Conservation (phyloP, 2,329 filamentous ascomycete genomes). For the Ophiostoma sp. region DNA sequence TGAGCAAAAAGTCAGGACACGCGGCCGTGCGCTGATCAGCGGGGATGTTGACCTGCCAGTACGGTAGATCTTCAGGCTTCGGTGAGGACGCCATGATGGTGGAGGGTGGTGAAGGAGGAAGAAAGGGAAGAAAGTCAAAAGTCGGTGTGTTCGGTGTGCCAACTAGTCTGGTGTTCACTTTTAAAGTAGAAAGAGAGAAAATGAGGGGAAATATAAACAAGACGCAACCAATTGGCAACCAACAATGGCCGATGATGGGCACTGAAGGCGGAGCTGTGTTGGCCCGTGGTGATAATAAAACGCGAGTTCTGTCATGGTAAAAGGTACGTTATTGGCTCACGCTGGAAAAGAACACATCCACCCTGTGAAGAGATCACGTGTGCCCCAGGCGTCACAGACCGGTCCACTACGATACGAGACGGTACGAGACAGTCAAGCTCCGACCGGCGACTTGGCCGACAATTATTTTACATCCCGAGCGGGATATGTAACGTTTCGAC, state of each 20-base stretch:
- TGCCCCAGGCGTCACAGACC: neutral
- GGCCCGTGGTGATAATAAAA: neutral
- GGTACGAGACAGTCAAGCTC: neutral
- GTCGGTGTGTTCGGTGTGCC: neutral
- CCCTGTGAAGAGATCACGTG: neutral
- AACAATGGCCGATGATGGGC: neutral
- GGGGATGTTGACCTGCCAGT: conserved; percentile 83
- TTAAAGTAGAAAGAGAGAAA: neutral
- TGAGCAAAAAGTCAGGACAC: conserved; percentile 71
- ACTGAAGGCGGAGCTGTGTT: neutral
- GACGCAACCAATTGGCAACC: neutral
- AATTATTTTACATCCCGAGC: neutral
- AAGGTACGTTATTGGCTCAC: neutral
- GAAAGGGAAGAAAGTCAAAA: neutral
- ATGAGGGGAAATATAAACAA: neutral
- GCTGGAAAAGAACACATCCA: neutral
- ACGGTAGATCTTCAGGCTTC: conserved; percentile 48
- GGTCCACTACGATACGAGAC: neutral
- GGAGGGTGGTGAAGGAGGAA: neutral
- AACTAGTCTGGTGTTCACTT: neutral
- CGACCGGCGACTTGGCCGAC: neutral
- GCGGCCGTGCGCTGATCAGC: conserved; percentile 58
- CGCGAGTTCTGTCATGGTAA: no score
- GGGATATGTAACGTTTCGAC: neutral
- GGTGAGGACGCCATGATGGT: neutral